These are phyloP conservation scores for Diplodia sapinea DNA, from an alignment of 2,329 filamentous ascomycete species.

Conservation along the genomic window DNA sequence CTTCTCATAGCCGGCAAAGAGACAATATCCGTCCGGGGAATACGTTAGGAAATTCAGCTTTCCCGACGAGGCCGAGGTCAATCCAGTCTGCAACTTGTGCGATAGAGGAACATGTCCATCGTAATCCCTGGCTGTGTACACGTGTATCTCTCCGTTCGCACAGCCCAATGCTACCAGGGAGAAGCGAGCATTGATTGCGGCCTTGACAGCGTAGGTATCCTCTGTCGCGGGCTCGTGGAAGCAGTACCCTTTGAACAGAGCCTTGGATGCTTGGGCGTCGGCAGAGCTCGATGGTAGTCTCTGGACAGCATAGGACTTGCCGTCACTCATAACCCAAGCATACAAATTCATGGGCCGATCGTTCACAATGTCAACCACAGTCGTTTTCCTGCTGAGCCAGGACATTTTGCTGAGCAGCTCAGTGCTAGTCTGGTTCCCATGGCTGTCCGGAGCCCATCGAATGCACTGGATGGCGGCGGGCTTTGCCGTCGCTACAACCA, in stretches of 20 bases:
- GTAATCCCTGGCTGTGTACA: slow-evolving; percentile 95
- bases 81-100: slow-evolving; percentile 74
- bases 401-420: slow-evolving; percentile 86
- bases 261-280: slow-evolving; percentile 60
- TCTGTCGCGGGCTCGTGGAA: slow-evolving; percentile 76
- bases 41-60: slow-evolving; percentile 76
- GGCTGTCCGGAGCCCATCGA: slow-evolving; percentile 84
- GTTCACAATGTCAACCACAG: slow-evolving; percentile 83
- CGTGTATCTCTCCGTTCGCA: slow-evolving; percentile 75
- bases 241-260: slow-evolving; percentile 86
- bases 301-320: slow-evolving; percentile 89
- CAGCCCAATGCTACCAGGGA: slow-evolving; percentile 90
- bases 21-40: slow-evolving; percentile 93
- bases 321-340: slow-evolving; percentile 89
- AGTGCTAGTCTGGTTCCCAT: slow-evolving; percentile 84
- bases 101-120: slow-evolving; percentile 89
- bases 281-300: slow-evolving; percentile 54
- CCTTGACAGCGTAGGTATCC: slow-evolving; percentile 68
- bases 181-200: slow-evolving; percentile 91
- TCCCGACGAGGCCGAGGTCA: slow-evolving; percentile 72
- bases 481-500: slow-evolving; percentile 88
- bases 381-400: slow-evolving; percentile 74
- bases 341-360: slow-evolving; percentile 96
- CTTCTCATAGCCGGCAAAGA: slow-evolving; percentile 89
- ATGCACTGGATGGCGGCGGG: slow-evolving; percentile 97